A percentile compares a stretch with the other conserved stretches of the same genome.
Evolutionary conservation across 2,329 filamentous ascomycete genomes (phyloP).

Genomic region (Cercospora canescens): DNA sequence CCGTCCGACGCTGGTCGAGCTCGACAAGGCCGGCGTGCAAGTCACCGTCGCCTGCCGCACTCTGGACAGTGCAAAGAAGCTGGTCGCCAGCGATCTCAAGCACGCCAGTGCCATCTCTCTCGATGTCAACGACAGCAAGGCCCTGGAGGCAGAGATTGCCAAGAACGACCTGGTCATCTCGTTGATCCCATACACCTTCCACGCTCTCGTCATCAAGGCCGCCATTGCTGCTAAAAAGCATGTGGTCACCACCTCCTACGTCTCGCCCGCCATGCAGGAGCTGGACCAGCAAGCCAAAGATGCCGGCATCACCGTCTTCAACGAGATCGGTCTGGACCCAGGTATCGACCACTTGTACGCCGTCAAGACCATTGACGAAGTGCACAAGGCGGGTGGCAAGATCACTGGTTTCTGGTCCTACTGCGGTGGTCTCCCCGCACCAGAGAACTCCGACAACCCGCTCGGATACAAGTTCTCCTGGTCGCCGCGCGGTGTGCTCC

Average conservation of each 20-base stretch:
- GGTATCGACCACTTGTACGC: slow-evolving; percentile 78
- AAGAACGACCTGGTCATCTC: slow-evolving; percentile 60
- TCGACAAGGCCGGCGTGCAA: slow-evolving; percentile 57
- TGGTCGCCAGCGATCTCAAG: slow-evolving; percentile 66
- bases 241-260: slow-evolving; percentile 93
- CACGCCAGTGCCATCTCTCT: slow-evolving; percentile 76
- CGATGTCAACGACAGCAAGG: slow-evolving; percentile 74
- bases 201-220: slow-evolving; percentile 86
- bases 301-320: slow-evolving; percentile 95
- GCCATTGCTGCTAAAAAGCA: slow-evolving; percentile 93
- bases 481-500: slow-evolving; percentile 76
- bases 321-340: slow-evolving; percentile 82
- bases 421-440: slow-evolving; percentile 72
- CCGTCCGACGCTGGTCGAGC: slow-evolving; percentile 59
- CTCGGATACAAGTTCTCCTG: slow-evolving; percentile 89
- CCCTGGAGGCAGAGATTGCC: slow-evolving; percentile 77
- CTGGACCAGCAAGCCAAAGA: slow-evolving; percentile 80
- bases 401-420: slow-evolving; percentile 78
- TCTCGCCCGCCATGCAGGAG: slow-evolving; percentile 89
- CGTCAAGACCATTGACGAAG: slow-evolving; percentile 81
- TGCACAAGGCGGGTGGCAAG: slow-evolving; percentile 86
- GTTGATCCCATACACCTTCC: slow-evolving; percentile 89
- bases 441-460: slow-evolving; percentile 80
- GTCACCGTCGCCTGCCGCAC: slow-evolving; percentile 76
- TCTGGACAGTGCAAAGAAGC: slow-evolving; percentile 72